Evolutionary conservation across 768 basidiomycete genomes (phyloP).

Genomic region (Mycena galericulata): DNA sequence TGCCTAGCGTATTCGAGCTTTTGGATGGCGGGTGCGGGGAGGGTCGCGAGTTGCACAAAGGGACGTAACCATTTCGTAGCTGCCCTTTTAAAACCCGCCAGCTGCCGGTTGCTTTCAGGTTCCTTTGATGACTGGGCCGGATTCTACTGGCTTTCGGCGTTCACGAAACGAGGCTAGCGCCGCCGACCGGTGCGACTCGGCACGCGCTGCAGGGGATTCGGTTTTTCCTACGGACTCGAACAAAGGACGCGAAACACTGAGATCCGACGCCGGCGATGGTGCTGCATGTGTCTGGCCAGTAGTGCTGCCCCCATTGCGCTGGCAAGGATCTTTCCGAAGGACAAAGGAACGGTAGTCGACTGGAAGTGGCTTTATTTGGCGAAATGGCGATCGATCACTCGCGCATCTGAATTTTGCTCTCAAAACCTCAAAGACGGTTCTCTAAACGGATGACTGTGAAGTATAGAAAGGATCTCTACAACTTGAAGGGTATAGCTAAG

Average conservation of each 20-base stretch:
- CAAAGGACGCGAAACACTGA: constrained; percentile 8
- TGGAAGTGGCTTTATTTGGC: constrained; percentile 1
- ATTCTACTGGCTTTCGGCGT: too few species aligned
- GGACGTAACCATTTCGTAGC: not conserved
- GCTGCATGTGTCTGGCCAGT: constrained; percentile 2
- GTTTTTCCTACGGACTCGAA: not conserved
- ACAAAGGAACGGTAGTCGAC: constrained; percentile 17
- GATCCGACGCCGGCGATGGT: constrained; percentile 15
- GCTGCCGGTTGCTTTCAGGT: constrained; percentile 4
- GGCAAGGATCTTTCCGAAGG: constrained; percentile 16
- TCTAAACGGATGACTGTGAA: too few species aligned
- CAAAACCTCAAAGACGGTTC: not conserved
- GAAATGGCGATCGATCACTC: constrained; percentile 17
- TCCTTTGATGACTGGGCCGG: constrained; percentile 3
- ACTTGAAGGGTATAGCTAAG: too few species aligned
- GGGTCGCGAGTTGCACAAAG: constrained; percentile 10
- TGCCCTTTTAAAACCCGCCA: not conserved
- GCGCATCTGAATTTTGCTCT: not conserved
- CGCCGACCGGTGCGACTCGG: constrained; percentile 3
- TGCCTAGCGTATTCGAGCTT: not conserved
- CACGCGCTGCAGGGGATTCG: not conserved
- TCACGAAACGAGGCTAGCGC: constrained; percentile 10
- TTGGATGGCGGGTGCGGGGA: not conserved
- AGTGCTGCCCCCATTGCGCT: constrained; percentile 1
- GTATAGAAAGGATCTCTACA: too few species aligned